A percentile compares a stretch with the other conserved stretches of the same genome.
These are phyloP conservation scores for Eremothecium cymbalariae DNA, from an alignment of 1,139 yeast species.

Conservation along the genomic window DNA sequence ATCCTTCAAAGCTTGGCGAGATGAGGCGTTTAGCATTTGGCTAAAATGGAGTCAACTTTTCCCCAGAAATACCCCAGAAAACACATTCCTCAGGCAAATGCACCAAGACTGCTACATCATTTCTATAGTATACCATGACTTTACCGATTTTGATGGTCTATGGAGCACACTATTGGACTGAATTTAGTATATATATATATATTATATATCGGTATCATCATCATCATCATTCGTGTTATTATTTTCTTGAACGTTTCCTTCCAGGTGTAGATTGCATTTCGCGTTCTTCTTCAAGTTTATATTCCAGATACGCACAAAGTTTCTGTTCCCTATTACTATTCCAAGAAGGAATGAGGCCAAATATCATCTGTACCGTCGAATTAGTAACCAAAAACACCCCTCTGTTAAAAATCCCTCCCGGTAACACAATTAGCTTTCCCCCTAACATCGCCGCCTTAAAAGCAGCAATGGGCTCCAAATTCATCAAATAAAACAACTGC, in stretches of 20 bases:
- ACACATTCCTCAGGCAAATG: slow-evolving; percentile 52
- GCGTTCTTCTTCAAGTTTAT: slow-evolving; percentile 15
- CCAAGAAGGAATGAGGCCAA: slow-evolving; percentile 28
- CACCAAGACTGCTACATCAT: slow-evolving; percentile 63
- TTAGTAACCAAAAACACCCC: slow-evolving; percentile 26
- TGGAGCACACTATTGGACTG: slow-evolving; percentile 53
- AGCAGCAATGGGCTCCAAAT: slow-evolving; percentile 25
- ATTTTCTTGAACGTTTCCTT: slow-evolving; percentile 3
- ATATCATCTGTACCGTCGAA: slow-evolving; percentile 19
- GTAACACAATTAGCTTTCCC: slow-evolving; percentile 24
- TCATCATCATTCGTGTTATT: neutral
- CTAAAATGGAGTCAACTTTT: slow-evolving; percentile 85
- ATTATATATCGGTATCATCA: slow-evolving; percentile 1
- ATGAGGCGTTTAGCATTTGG: slow-evolving; percentile 90
- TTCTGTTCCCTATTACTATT: slow-evolving; percentile 28
- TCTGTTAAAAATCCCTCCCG: slow-evolving; percentile 24
- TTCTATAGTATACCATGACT: slow-evolving; percentile 81
- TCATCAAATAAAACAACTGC: slow-evolving; percentile 34
- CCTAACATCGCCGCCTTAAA: slow-evolving; percentile 22
- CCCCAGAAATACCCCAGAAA: slow-evolving; percentile 38
- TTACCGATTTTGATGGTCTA: slow-evolving; percentile 59
- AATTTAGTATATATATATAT: slow-evolving; percentile 5
- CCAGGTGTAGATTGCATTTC: neutral
- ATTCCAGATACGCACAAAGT: slow-evolving; percentile 23
- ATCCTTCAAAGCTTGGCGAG: slow-evolving; percentile 87